phyloP scores from a whole-genome alignment of 2,329 filamentous ascomycete genomes.

The Fusarium sp. region DNA sequence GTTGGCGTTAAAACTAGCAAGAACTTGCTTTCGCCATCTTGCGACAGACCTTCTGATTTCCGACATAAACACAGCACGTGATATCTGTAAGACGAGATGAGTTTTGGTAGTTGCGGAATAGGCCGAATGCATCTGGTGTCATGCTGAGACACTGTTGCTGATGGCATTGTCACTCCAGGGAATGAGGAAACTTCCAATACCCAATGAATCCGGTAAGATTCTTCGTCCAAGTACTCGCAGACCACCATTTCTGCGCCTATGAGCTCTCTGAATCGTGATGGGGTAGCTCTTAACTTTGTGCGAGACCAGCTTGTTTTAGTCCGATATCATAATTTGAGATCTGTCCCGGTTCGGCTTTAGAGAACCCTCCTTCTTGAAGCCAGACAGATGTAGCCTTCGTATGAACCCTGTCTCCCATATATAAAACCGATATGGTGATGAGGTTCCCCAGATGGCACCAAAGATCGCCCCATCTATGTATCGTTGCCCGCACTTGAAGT shows the following conservation, averaged over 20 bases:
- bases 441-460: not conserved
- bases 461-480: not conserved
- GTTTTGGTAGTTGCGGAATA: too few relatives aligned
- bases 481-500: not conserved
- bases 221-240: too few relatives aligned
- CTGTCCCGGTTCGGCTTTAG: not conserved
- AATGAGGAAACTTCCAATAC: too few relatives aligned
- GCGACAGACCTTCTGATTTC: not conserved
- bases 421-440: not conserved
- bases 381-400: not conserved
- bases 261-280: too few relatives aligned
- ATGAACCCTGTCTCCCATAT: not conserved
- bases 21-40: not conserved
- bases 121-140: too few relatives aligned
- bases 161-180: too few relatives aligned
- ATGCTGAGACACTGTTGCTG: too few relatives aligned
- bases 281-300: too few relatives aligned
- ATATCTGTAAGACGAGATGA: too few relatives aligned
- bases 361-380: not conserved
- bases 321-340: not conserved
- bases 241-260: too few relatives aligned
- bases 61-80: too few relatives aligned
- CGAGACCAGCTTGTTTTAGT: not conserved
- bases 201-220: too few relatives aligned
- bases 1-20: not conserved